These are phyloP conservation scores for Sphagnum magellanicum DNA, from an alignment of 228 moss, liverwort and hornwort genomes.

Conservation along the genomic window DNA sequence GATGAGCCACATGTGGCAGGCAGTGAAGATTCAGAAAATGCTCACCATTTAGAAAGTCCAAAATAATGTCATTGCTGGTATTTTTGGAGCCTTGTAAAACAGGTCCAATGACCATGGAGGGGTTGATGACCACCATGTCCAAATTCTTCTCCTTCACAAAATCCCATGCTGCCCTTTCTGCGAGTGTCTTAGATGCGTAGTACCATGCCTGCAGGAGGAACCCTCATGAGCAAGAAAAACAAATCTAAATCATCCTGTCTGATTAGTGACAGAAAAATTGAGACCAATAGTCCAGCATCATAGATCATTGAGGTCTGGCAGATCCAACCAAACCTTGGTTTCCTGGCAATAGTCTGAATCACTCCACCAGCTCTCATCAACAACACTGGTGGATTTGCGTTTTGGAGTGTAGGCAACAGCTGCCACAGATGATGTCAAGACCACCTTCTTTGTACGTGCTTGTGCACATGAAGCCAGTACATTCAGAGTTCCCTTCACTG, in stretches of 20 bases:
- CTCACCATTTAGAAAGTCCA: constrained; percentile 35
- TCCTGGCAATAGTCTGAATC: constrained; percentile 40
- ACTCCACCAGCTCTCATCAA: constrained; percentile 71
- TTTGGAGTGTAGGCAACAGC: constrained; percentile 26
- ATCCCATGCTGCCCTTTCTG: constrained; percentile 72
- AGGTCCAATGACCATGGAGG: constrained; percentile 49
- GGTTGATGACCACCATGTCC: constrained; percentile 52
- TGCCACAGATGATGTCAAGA: constrained; percentile 70
- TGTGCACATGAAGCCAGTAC: constrained; percentile 32
- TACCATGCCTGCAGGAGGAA: constrained; percentile 25
- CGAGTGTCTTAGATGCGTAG: constrained; percentile 55
- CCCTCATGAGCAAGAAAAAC: no score
- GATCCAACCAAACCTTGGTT: constrained; percentile 19
- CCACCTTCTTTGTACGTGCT: constrained; percentile 35
- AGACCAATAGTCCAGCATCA: no score
- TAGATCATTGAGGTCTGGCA: no score
- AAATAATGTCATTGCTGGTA: constrained; percentile 39
- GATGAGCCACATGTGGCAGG: no score
- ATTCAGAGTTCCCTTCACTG: constrained; percentile 69
- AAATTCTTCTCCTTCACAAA: constrained; percentile 54
- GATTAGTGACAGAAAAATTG: no score
- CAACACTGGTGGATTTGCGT: constrained; percentile 12
- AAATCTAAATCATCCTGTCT: no score
- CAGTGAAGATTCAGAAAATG: background rate
- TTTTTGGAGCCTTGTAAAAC: constrained; percentile 51